These are phyloP conservation scores for Penicillium bovifimosum DNA, from an alignment of 495 filamentous ascomycete species.

Conservation along the genomic window DNA sequence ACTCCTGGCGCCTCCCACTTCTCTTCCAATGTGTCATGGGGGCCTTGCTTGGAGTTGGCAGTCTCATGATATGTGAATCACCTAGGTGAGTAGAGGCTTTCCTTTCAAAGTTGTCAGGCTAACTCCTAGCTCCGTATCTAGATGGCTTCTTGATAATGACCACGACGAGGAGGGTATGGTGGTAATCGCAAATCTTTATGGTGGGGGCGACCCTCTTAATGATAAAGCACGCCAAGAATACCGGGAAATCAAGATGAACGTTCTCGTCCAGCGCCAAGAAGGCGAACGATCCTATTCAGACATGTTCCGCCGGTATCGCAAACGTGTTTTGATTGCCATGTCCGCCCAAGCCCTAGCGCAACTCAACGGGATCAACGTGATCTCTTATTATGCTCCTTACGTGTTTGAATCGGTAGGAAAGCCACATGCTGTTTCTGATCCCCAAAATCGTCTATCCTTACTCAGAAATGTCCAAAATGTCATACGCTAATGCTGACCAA, in stretches of 20 bases:
- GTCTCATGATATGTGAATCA: conserved; percentile 90
- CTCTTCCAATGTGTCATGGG: conserved; percentile 96
- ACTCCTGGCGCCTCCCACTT: conserved; percentile 87
- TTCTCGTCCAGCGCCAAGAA: conserved; percentile 86
- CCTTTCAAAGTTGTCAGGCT: neutral
- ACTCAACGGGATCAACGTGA: conserved; percentile 98
- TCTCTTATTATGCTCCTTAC: conserved; percentile 95
- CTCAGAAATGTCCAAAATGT: neutral
- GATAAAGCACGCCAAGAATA: conserved; percentile 88
- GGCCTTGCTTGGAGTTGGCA: conserved; percentile 72
- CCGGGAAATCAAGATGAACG: conserved; percentile 97
- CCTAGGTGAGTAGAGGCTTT: conserved; percentile 60
- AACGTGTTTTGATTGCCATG: conserved; percentile 97
- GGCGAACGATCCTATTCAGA: conserved; percentile 87
- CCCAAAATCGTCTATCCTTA: neutral
- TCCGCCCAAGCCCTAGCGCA: conserved; percentile 94
- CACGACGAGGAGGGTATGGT: conserved; percentile 97
- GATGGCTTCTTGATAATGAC: conserved; percentile 96
- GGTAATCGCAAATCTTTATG: conserved; percentile 95
- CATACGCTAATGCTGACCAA: neutral
- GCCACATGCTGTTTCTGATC: neutral
- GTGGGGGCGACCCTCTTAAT: conserved; percentile 90
- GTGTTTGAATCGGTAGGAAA: conserved; percentile 71
- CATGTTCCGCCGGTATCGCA: conserved; percentile 91
- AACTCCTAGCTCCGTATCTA: conserved; percentile 25